Evolutionary conservation across 192 early-diverging fungal genomes (phyloP).

Genomic region (Coemansia erecta): DNA sequence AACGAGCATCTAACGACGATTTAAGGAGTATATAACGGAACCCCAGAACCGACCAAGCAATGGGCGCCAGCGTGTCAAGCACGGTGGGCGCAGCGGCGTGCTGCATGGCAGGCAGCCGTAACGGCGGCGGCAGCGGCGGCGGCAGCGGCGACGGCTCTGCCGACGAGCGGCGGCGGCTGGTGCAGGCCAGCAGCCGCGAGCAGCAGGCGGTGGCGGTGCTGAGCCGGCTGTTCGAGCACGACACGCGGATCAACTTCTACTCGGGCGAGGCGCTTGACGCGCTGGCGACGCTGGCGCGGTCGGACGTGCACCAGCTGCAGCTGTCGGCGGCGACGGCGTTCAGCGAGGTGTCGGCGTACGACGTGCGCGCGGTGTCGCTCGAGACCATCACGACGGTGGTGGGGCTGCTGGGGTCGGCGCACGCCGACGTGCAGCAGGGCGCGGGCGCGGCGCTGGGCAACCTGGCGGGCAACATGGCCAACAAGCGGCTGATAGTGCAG

Average conservation of each 20-base stretch:
- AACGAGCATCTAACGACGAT: background rate
- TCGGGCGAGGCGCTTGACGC: conserved; percentile 73
- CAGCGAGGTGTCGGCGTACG: conserved; percentile 83
- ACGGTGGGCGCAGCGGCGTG: background rate
- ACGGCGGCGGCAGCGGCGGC: background rate
- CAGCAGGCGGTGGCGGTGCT: conserved; percentile 36
- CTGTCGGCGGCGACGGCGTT: conserved; percentile 84
- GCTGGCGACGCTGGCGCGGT: conserved; percentile 75
- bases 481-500: conserved; percentile 78
- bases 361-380: conserved; percentile 65
- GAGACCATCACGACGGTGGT: conserved; percentile 72
- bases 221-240: conserved; percentile 44
- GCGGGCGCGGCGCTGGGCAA: conserved; percentile 84
- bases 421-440: conserved; percentile 75
- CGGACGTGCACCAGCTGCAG: conserved; percentile 82
- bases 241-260: conserved; percentile 60
- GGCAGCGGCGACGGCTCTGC: background rate
- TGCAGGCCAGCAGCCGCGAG: conserved; percentile 22
- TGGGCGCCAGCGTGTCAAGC: conserved; percentile 1
- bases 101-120: background rate
- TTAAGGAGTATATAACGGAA: too few species aligned
- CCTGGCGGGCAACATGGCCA: conserved; percentile 64
- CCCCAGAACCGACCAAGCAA: background rate
- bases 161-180: conserved; percentile 29
- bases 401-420: conserved; percentile 71